Conservation (phyloP, 306 rosid species). For the Cyamopsis tetragonoloba region DNA sequence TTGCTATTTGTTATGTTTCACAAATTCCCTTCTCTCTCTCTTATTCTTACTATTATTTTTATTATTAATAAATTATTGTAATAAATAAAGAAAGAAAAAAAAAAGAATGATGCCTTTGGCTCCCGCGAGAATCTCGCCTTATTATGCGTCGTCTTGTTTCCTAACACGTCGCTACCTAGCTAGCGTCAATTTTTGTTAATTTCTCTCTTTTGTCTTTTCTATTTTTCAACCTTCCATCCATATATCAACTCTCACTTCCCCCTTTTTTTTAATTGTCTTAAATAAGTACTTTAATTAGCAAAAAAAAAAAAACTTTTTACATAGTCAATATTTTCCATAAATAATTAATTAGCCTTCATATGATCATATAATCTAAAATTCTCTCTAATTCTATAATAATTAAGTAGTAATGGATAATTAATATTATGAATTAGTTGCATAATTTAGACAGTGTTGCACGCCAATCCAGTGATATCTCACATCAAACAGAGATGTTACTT, state of each 20-base stretch:
- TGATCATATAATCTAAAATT: too few relatives aligned
- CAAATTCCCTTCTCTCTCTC: constrained; percentile 13
- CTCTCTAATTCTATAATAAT: too few relatives aligned
- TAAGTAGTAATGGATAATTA: too few relatives aligned
- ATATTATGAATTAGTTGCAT: too few relatives aligned
- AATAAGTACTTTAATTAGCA: too few relatives aligned
- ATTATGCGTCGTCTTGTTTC: constrained; percentile 38
- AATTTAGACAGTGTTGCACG: not conserved
- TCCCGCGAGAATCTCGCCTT: constrained; percentile 78
- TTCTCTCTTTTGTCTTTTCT: constrained; percentile 35
- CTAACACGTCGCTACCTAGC: constrained; percentile 26
- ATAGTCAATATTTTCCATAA: too few relatives aligned
- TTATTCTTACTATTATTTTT: too few relatives aligned
- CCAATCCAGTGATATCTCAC: constrained; percentile 27
- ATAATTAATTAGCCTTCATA: too few relatives aligned
- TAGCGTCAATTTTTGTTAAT: constrained; percentile 27
- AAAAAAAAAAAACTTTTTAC: too few relatives aligned
- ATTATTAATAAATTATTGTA: too few relatives aligned
- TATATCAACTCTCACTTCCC: not conserved
- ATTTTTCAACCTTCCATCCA: not conserved
- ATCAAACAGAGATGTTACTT: constrained; percentile 33
- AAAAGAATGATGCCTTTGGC: constrained; percentile 36
- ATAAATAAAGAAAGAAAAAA: too few relatives aligned
- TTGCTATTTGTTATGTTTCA: constrained; percentile 30
- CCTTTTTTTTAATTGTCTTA: constrained; percentile 15